Evolutionary conservation across 768 basidiomycete genomes (phyloP), one percentile per base, ranked within the genome.

Genomic region (Lactarius trivialis): DNA sequence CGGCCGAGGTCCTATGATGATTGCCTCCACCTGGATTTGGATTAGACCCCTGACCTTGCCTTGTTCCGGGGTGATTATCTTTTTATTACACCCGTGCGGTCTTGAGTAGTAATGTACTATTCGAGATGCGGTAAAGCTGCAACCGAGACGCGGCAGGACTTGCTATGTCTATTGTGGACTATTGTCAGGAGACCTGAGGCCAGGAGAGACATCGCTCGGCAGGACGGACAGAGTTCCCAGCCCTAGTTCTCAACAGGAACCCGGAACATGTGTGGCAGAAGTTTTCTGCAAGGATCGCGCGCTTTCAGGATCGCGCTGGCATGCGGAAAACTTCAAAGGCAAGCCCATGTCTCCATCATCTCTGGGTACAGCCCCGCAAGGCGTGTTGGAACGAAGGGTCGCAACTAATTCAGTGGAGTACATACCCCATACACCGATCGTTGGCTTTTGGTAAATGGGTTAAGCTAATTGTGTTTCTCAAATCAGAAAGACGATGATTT

Each of bases 381-480:
- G 55, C 30, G 41, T 56, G 39, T n/a, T 12, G 5, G n/a, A 51
- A 51, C 8, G 28, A 28, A n/a, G 17, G 26, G 15, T 51, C 28
- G 30, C 26, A 51, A 17, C 30, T 51, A 51, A 51, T 51, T 51
- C 50, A 51, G 50, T 7, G 53, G 12, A 8, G 11, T 45, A 34
- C 32, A 19, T 43, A 48, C 41, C 17, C 54, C 15, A 52, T 61
- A 24, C 34, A 28, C 61, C 26, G 32, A 56, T 61, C 30, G 43
- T 48, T 48, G 55, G 37, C 32, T 43, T 21, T 43, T 21, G 43
- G 52, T 26, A 19, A 14, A 55, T 8, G 17, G 12, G 33, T 52
- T 61, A 45, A 61, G 39, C 39, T 52, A 52, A 57, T 61, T 61
- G 60, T 57, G 12, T 51, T 34, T 21, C 52, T 45, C n/a, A 36